These are phyloP conservation scores for Dovyalis caffra DNA, from an alignment of 345 rosid genomes.

Conservation along the genomic window DNA sequence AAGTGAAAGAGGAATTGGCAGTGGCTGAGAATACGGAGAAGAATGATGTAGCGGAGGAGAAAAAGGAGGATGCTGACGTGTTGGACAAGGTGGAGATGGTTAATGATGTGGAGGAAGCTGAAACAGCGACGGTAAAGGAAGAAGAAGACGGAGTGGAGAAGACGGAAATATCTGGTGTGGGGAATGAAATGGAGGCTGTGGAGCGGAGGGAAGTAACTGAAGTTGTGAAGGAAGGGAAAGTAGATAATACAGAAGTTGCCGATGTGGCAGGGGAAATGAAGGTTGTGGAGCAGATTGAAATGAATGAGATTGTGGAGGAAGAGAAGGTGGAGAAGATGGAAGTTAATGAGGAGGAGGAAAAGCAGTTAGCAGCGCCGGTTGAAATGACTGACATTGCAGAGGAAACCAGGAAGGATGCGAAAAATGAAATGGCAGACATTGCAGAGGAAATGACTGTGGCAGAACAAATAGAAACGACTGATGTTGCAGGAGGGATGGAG, in stretches of 20 bases:
- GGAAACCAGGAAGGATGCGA: neutral
- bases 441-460: slow-evolving; percentile 4
- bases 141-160: slow-evolving; percentile 11
- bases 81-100: slow-evolving; percentile 13
- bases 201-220: neutral
- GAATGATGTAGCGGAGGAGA: slow-evolving; percentile 18
- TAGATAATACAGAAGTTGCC: neutral
- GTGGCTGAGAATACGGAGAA: slow-evolving; percentile 7
- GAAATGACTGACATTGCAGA: slow-evolving; percentile 1
- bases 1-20: neutral
- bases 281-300: slow-evolving; percentile 23
- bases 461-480: slow-evolving; percentile 1
- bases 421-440: neutral
- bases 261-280: slow-evolving; percentile 9
- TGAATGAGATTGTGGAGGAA: slow-evolving; percentile 29
- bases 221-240: slow-evolving; percentile 1
- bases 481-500: neutral
- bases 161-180: neutral
- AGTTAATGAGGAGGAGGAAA: neutral
- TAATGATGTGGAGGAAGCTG: slow-evolving; percentile 20
- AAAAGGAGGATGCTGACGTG: neutral
- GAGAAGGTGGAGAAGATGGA: neutral
- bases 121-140: neutral
- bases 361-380: neutral
- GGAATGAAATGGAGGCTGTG: slow-evolving; percentile 15